A percentile compares a stretch with the other conserved stretches of the same genome.
Evolutionary conservation across 1,284 basidiomycete species (phyloP).

Genomic region (Gastroboletus turbinatus): DNA sequence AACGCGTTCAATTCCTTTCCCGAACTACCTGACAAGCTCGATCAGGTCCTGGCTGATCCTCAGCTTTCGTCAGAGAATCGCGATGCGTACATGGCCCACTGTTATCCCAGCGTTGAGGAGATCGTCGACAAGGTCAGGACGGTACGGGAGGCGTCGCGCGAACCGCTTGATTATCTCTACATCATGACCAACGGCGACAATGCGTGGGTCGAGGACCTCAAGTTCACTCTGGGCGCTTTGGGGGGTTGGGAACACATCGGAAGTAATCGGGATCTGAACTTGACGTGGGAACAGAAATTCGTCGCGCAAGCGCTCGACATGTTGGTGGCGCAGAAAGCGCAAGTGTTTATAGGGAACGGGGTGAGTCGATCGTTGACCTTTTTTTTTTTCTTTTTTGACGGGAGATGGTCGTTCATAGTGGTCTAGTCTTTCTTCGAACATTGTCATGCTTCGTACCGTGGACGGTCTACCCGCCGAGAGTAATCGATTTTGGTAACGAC

Average conservation of each 20-base stretch:
- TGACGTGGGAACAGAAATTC: slow-evolving; percentile 40
- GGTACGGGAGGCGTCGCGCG: slow-evolving; percentile 25
- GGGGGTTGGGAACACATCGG: slow-evolving; percentile 27
- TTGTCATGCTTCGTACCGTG: slow-evolving; percentile 47
- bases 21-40: slow-evolving; percentile 37
- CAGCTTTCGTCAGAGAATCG: slow-evolving; percentile 28
- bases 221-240: slow-evolving; percentile 35
- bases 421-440: slow-evolving; percentile 54
- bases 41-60: slow-evolving; percentile 14
- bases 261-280: slow-evolving; percentile 36
- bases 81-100: slow-evolving; percentile 35
- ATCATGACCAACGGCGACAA: slow-evolving; percentile 56
- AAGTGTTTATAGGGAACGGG: slow-evolving; percentile 47
- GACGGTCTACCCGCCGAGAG: slow-evolving; percentile 14
- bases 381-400: background rate
- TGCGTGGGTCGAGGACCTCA: slow-evolving; percentile 46
- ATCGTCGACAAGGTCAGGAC: slow-evolving; percentile 37
- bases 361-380: slow-evolving; percentile 13
- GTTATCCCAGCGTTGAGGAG: slow-evolving; percentile 39
- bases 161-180: slow-evolving; percentile 37
- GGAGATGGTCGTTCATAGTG: slow-evolving; percentile 37
- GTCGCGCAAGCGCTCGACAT: slow-evolving; percentile 45
- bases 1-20: slow-evolving; percentile 44
- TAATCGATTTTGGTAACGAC: slow-evolving; percentile 32
- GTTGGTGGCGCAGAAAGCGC: slow-evolving; percentile 42